Evolutionary conservation across 73 alveolate genomes (phyloP).

Genomic region (Tetrahymena malaccensis): DNA sequence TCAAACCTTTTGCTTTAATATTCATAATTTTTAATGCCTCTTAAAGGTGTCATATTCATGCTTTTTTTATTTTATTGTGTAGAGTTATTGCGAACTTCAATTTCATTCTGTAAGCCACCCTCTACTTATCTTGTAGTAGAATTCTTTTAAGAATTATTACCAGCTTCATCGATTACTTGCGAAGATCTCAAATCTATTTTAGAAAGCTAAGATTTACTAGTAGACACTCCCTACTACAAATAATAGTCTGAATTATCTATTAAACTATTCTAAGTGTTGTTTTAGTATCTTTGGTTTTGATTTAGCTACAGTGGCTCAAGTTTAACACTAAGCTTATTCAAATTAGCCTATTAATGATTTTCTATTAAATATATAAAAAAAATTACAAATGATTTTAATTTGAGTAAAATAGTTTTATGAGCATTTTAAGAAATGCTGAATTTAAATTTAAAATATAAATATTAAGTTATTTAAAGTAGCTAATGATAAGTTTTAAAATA

Average conservation of each 20-base stretch:
- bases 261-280: not conserved
- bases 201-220: not conserved
- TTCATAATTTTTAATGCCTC: not conserved
- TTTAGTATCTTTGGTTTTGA: not conserved
- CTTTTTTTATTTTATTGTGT: not conserved
- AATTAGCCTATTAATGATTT: not conserved
- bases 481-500: not conserved
- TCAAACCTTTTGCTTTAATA: not conserved
- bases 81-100: not conserved
- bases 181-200: not conserved
- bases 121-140: not conserved
- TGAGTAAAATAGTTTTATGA: no score
- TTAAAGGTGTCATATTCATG: not conserved
- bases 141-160: no score
- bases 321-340: not conserved
- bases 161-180: not conserved
- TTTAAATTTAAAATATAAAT: no score
- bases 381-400: no score
- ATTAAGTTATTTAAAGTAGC: not conserved
- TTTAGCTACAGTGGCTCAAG: not conserved
- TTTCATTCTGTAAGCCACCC: not conserved
- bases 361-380: not conserved
- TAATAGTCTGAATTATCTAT: not conserved
- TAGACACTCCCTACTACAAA: not conserved
- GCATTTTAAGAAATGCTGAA: no score